phyloP scores from a whole-genome alignment of 2,329 filamentous ascomycete species.

The Kalmusia sp. region DNA sequence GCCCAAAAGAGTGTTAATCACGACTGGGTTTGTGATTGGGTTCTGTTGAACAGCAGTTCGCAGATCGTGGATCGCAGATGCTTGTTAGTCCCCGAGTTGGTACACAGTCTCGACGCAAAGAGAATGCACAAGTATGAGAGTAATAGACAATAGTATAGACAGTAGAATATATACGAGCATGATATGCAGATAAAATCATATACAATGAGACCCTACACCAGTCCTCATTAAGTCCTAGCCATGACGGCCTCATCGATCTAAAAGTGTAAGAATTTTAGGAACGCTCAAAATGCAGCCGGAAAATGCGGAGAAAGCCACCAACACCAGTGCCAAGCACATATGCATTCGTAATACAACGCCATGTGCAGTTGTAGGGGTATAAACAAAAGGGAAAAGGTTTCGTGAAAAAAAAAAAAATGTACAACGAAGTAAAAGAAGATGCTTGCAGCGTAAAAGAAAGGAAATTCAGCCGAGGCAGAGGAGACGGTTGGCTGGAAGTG shows the following conservation, averaged over 20 bases:
- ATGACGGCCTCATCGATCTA: conserved; percentile 1
- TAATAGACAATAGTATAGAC: conserved; percentile 1
- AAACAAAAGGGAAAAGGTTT: conserved; percentile 5
- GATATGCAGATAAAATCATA: neutral
- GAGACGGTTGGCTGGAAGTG: conserved; percentile 20
- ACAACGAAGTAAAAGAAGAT: conserved; percentile 1
- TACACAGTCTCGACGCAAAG: neutral
- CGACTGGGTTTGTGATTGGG: neutral
- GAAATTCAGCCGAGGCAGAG: conserved; percentile 23
- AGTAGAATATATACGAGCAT: neutral
- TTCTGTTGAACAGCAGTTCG: neutral
- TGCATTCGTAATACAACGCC: conserved; percentile 2
- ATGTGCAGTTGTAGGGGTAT: conserved; percentile 2
- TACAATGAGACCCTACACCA: neutral
- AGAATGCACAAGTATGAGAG: neutral
- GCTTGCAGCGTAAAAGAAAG: neutral
- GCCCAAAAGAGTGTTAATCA: no score
- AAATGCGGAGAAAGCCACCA: conserved; percentile 9
- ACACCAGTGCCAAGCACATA: conserved; percentile 5
- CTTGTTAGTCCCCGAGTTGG: neutral
- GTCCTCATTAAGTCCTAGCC: conserved; percentile 1
- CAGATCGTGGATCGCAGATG: neutral
- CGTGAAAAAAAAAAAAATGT: neutral
- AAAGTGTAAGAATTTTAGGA: neutral
- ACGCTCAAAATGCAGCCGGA: conserved; percentile 5